Conservation (phyloP, 768 basidiomycete genomes). For the Artomyces pyxidatus region DNA sequence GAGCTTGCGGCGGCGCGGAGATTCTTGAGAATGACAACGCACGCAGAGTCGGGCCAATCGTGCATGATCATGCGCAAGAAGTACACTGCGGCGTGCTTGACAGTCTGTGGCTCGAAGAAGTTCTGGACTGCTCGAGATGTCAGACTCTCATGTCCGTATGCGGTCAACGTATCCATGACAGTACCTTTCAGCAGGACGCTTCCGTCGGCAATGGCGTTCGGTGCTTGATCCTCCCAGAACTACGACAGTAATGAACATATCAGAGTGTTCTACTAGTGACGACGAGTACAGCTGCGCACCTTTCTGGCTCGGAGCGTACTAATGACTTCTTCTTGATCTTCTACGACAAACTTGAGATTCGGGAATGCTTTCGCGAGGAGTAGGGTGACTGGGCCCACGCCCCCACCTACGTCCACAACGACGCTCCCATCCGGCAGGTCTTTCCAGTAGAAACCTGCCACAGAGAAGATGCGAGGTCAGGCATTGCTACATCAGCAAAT, state of each 20-base stretch:
- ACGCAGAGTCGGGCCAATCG: constrained; percentile 17
- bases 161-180: neutral
- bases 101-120: constrained; percentile 15
- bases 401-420: constrained; percentile 35
- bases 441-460: constrained; percentile 31
- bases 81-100: constrained; percentile 17
- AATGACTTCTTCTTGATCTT: constrained; percentile 19
- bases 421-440: constrained; percentile 19
- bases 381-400: constrained; percentile 30
- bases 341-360: constrained; percentile 27
- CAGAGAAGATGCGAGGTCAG: too few relatives aligned
- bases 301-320: neutral
- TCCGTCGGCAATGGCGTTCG: neutral
- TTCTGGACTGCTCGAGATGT: neutral
- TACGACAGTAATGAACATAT: too few relatives aligned
- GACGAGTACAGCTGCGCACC: too few relatives aligned
- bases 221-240: constrained; percentile 3
- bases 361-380: constrained; percentile 27
- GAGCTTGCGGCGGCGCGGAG: constrained; percentile 17
- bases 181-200: constrained; percentile 5
- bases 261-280: too few relatives aligned
- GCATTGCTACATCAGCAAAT: too few relatives aligned
- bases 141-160: neutral
- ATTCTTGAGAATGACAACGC: constrained; percentile 13
- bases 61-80: constrained; percentile 18